Conservation (phyloP, 2,329 filamentous ascomycete species). For the Colletotrichum abscissum region DNA sequence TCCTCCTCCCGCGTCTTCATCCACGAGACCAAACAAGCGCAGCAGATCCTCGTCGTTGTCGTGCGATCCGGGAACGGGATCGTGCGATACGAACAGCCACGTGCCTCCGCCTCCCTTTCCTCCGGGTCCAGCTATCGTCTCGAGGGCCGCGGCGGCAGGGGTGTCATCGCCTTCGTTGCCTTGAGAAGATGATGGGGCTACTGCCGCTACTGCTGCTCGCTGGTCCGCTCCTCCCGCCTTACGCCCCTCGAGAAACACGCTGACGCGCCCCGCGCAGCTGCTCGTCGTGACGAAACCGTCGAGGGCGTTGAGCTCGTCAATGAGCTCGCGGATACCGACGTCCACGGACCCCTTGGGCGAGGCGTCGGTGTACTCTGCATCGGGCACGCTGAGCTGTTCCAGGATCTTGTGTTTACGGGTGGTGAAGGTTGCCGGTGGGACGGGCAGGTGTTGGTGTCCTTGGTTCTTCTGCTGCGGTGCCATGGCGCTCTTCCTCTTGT, state of each 20-base stretch:
- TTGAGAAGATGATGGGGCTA: slow-evolving; percentile 5
- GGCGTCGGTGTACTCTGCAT: slow-evolving; percentile 80
- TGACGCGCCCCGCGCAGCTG: slow-evolving; percentile 89
- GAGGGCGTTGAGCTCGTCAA: slow-evolving; percentile 79
- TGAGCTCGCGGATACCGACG: slow-evolving; percentile 79
- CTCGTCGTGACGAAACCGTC: slow-evolving; percentile 89
- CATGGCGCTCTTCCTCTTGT: slow-evolving; percentile 9
- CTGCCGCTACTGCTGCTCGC: slow-evolving; percentile 10
- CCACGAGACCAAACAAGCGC: slow-evolving; percentile 51
- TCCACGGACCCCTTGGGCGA: slow-evolving; percentile 93
- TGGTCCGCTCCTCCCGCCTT: slow-evolving; percentile 50
- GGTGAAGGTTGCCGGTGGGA: slow-evolving; percentile 56
- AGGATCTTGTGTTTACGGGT: slow-evolving; percentile 80
- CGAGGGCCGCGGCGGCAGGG: slow-evolving; percentile 24
- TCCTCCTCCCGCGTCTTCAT: slow-evolving; percentile 27
- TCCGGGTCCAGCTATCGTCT: slow-evolving; percentile 70
- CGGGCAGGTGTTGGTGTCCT: slow-evolving; percentile 38
- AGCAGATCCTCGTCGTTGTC: slow-evolving; percentile 38
- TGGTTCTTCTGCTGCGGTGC: slow-evolving; percentile 8
- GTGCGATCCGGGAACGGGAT: slow-evolving; percentile 62
- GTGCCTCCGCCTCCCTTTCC: slow-evolving; percentile 87
- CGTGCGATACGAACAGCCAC: slow-evolving; percentile 92
- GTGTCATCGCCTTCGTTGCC: slow-evolving; percentile 30
- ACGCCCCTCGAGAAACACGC: slow-evolving; percentile 86
- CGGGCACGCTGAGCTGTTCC: slow-evolving; percentile 74